These are phyloP conservation scores for Millerozyma miso DNA, from an alignment of 805 yeast genomes.

Conservation along the genomic window DNA sequence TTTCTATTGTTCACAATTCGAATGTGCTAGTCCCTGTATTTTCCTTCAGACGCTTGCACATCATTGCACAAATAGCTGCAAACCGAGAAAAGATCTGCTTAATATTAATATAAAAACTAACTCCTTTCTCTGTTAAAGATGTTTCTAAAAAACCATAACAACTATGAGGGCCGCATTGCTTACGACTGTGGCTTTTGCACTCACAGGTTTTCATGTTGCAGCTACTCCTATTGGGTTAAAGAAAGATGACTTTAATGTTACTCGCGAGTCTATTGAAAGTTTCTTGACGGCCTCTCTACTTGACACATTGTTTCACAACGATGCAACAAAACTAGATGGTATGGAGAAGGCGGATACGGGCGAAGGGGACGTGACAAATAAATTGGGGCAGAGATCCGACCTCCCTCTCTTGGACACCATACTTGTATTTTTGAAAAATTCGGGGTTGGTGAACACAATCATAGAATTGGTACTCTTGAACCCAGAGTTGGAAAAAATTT, in stretches of 20 bases:
- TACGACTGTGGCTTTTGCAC: not conserved
- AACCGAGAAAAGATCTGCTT: not conserved
- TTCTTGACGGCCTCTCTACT: not conserved
- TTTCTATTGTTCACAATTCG: too few relatives aligned
- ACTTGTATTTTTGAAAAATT: slow-evolving; percentile 15
- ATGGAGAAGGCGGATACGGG: not conserved
- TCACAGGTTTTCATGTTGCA: not conserved
- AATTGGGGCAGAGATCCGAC: slow-evolving; percentile 9
- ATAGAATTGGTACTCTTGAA: slow-evolving; percentile 20
- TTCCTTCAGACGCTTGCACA: not conserved
- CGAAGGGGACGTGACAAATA: not conserved
- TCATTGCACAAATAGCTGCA: not conserved
- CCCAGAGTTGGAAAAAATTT: slow-evolving; percentile 16
- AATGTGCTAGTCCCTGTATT: not conserved
- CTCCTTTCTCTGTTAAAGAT: not conserved
- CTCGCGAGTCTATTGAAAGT: not conserved
- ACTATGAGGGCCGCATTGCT: not conserved
- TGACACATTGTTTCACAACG: not conserved
- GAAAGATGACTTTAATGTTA: not conserved
- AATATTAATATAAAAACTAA: not conserved
- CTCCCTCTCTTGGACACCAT: slow-evolving; percentile 20
- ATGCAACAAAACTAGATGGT: not conserved
- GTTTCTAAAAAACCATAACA: not conserved
- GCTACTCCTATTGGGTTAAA: not conserved
- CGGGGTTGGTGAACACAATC: slow-evolving; percentile 18